These are phyloP conservation scores for Chaetomium tenue DNA, from an alignment of 495 filamentous ascomycete genomes.

Conservation along the genomic window DNA sequence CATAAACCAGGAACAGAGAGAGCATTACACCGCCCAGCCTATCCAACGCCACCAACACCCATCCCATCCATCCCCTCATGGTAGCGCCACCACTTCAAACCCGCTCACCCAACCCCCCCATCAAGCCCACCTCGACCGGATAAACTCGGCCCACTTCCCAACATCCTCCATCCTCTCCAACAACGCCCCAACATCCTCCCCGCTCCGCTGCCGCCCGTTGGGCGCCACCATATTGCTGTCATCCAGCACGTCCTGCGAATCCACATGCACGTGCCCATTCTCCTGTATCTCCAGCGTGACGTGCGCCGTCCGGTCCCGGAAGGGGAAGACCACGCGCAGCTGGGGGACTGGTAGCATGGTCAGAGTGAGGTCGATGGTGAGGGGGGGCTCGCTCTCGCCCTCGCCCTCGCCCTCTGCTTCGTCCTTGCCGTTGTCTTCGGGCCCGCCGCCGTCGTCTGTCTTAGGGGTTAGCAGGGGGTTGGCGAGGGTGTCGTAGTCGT, in stretches of 20 bases:
- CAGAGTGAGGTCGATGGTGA: conserved; percentile 51
- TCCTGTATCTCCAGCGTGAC: conserved; percentile 59
- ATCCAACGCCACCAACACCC: not conserved
- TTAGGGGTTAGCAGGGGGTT: not conserved
- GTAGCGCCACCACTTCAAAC: not conserved
- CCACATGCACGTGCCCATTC: conserved; percentile 57
- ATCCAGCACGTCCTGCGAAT: conserved; percentile 43
- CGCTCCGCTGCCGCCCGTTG: conserved; percentile 26
- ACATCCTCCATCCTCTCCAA: conserved; percentile 50
- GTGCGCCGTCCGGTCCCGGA: conserved; percentile 41
- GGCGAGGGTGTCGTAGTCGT: conserved; percentile 42
- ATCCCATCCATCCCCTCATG: not conserved
- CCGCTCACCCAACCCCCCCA: not conserved
- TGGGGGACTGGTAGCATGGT: conserved; percentile 47
- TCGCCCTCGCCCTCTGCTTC: too few relatives aligned
- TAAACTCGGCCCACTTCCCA: conserved; percentile 59
- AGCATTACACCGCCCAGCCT: not conserved
- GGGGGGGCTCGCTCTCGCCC: too few relatives aligned
- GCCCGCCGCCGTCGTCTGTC: conserved; percentile 12
- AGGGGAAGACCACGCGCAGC: conserved; percentile 53
- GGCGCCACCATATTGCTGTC: conserved; percentile 27
- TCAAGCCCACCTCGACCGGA: conserved; percentile 37
- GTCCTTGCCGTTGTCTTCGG: not conserved
- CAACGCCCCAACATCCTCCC: conserved; percentile 37
- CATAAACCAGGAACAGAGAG: not conserved